Base-by-base conservation (phyloP, 2,329 filamentous ascomycete genomes). In the Ceratocystis variospora region DNA sequence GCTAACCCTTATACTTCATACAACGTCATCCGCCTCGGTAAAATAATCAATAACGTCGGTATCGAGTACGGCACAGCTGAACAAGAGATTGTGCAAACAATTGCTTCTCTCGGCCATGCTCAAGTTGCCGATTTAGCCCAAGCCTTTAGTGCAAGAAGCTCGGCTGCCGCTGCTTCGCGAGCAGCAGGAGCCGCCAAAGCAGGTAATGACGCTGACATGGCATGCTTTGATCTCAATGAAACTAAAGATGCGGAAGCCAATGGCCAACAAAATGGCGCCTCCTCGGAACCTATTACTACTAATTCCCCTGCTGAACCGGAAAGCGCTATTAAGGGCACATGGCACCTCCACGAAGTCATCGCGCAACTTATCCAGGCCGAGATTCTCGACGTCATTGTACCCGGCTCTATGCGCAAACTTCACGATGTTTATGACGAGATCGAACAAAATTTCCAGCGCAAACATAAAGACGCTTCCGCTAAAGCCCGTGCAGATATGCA, bases 1-100 rank as follows among this genome's bases (percentile, higher is more conserved):
- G 88, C 90, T 67, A 91, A 96, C 72, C 80, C 86, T 73, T 79
- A 85, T 70, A 84, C 87, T 68, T 89, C 90, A 69, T 97, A 97
- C 76, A 87, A 87, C 70, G 80, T 96, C 55, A 79, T 92, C 46
- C 88, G 94, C 67, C 83, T 84, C 3, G 91, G 90, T 55, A 94
- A 90, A 75, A 88, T 96, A 48, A 77, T 94, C 33, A 83, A 91
- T 69, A 79, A 90, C 68, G 82, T 94, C 55, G 85, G 90, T 70
- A 81, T 81, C 44, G 83, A 87, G 70, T 87, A 90, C 73, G 93
- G 92, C 19, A 77, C 80, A n/a, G 81, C 85, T 69, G 90, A 90
- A 37, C 84, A 85, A 66, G 84, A 86, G 68, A 79, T 96, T 48
- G 81, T 94, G 68, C 85, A 89, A 71, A 87, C 87, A 37, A 77